These are phyloP conservation scores for Leccinum boreale DNA, from an alignment of 768 basidiomycete genomes.

Conservation along the genomic window DNA sequence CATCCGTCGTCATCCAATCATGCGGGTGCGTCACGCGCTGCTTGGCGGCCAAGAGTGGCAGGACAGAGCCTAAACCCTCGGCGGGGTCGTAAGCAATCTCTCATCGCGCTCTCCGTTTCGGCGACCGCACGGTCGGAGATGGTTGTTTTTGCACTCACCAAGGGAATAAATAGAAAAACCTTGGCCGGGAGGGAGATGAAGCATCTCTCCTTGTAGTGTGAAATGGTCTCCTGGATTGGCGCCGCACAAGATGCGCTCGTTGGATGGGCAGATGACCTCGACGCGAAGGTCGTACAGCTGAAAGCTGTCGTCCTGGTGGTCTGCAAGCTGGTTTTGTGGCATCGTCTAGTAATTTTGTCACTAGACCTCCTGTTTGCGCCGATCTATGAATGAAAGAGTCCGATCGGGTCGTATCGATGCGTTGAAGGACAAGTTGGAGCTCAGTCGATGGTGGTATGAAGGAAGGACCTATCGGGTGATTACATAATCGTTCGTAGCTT, in stretches of 20 bases:
- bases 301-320: conserved; percentile 41
- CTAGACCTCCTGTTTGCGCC: too few relatives aligned
- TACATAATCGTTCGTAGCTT: too few relatives aligned
- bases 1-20: background rate
- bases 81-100: too few relatives aligned
- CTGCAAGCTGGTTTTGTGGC: background rate
- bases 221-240: conserved; percentile 65
- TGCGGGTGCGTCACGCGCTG: too few relatives aligned
- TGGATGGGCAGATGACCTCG: conserved; percentile 58
- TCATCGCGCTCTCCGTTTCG: background rate
- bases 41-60: too few relatives aligned
- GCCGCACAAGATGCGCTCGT: conserved; percentile 57
- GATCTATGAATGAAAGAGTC: too few relatives aligned
- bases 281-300: conserved; percentile 63
- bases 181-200: conserved; percentile 56
- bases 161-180: conserved; percentile 70
- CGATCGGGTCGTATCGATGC: too few relatives aligned
- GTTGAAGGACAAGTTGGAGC: too few relatives aligned
- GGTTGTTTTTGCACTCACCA: too few relatives aligned
- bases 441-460: too few relatives aligned
- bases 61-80: too few relatives aligned
- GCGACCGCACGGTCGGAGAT: background rate
- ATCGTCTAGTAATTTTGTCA: background rate
- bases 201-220: conserved; percentile 60
- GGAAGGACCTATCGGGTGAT: too few relatives aligned